phyloP scores from a whole-genome alignment of 306 rosid genomes.

The Cucumis melo region DNA sequence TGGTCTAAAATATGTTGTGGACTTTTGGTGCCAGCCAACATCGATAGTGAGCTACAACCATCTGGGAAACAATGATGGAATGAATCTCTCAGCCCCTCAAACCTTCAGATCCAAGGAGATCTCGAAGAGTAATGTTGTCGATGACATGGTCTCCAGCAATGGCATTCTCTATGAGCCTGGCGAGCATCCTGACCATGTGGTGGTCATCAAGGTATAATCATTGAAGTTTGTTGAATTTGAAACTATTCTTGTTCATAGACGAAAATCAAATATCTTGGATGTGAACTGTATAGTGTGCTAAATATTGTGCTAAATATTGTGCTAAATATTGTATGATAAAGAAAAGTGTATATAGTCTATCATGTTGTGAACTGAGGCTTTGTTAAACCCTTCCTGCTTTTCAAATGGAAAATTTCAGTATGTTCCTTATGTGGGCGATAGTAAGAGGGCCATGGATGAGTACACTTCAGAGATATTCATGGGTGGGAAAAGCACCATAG shows the following conservation, averaged over 20 bases:
- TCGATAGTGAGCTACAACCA: conserved; percentile 98
- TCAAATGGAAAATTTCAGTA: conserved; percentile 32
- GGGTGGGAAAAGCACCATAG: conserved; percentile 92
- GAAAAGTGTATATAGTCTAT: background rate
- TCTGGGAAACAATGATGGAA: conserved; percentile 95
- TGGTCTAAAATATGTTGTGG: background rate
- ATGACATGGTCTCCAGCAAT: conserved; percentile 96
- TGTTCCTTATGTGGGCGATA: conserved; percentile 92
- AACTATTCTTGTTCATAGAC: background rate
- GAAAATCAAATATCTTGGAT: background rate
- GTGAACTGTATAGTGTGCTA: background rate
- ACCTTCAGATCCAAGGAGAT: conserved; percentile 96
- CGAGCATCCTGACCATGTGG: conserved; percentile 98
- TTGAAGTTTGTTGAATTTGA: background rate
- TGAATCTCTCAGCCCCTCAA: conserved; percentile 98
- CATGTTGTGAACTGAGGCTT: background rate
- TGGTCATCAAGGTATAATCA: conserved; percentile 69
- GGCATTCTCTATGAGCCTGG: conserved; percentile 83
- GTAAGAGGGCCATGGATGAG: conserved; percentile 99
- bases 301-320: no score
- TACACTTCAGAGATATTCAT: conserved; percentile 96
- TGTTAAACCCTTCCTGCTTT: background rate
- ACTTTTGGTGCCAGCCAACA: conserved; percentile 45
- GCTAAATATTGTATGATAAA: no score
- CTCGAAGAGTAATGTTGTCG: conserved; percentile 95